A percentile compares a stretch with the other conserved stretches of the same genome.
Evolutionary conservation across 176 grass and related monocot species (phyloP).

Genomic region (Dactylis glomerata): DNA sequence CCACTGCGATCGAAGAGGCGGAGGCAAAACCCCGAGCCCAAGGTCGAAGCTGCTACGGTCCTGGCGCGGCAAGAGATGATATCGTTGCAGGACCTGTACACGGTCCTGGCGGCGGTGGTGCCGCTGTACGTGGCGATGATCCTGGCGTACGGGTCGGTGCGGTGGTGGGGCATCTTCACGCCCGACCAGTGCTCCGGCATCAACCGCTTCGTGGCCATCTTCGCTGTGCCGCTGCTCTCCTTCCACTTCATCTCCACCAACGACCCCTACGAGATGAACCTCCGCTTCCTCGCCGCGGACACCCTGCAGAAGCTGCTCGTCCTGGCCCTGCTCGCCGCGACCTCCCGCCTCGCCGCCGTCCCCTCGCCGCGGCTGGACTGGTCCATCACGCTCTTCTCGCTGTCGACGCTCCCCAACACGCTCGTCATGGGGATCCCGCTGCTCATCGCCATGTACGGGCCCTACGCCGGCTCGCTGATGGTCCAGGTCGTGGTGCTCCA

Average conservation of each 20-base stretch:
- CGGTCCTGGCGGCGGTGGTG: conserved; percentile 69
- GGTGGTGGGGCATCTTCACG: conserved; percentile 70
- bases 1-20: background rate
- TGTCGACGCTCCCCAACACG: conserved; percentile 76
- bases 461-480: conserved; percentile 70
- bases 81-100: conserved; percentile 58
- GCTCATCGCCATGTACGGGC: conserved; percentile 75
- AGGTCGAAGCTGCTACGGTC: background rate
- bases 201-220: conserved; percentile 75
- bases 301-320: conserved; percentile 72
- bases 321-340: background rate
- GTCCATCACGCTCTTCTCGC: conserved; percentile 75
- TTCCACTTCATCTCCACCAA: conserved; percentile 94
- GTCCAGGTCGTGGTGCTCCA: conserved; percentile 84
- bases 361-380: conserved; percentile 40
- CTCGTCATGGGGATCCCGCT: conserved; percentile 86
- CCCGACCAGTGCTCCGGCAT: conserved; percentile 89
- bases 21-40: background rate
- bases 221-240: conserved; percentile 82
- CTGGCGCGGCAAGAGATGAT: conserved; percentile 46
- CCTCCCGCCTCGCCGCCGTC: background rate
- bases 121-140: conserved; percentile 95
- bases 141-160: conserved; percentile 62
- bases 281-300: conserved; percentile 78
- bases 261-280: conserved; percentile 73